Base-by-base conservation (phyloP, 371 early-diverging fungal species). In the Mortierella sp. region DNA sequence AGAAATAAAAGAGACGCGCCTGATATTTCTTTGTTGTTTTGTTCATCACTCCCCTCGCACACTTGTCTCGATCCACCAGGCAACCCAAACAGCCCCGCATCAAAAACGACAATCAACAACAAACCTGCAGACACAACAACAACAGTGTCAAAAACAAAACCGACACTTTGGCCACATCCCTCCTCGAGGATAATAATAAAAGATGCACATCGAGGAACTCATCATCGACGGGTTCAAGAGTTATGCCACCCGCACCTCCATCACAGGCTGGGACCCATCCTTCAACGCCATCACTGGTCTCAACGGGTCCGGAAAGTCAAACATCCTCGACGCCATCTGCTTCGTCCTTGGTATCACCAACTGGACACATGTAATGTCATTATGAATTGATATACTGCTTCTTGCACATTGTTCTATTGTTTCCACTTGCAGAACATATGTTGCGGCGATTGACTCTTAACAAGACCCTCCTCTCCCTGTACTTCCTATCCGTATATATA, bases 201-300 rank as follows among this genome's bases (percentile, higher is more conserved):
- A 55, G 61, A 98, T 98, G 97, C 92, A 93, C 80, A 92, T 99
- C 63, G 97, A 99, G 86, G 98, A 99, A 79, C 87, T 99, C 24
- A 94, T 98, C 68, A 91, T 99, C 76, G 99, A 99, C 74, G 99
- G 99, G 48, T 99, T 99, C 93, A 99, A 99, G 86, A 97, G 97
- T 1, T 99, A 99, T 86, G 97, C 98, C 2, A 93, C 96, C 14
- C 93, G 98, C 63, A 98, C 98, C 2, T 96, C 96, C 71, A 97
- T 99, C 67, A 92, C 94, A 24, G 97, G 96, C 34, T 99, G 98
- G 97, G 98, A 98, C 87, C 93, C 95, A 5, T 93, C 96, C 75
- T 99, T 99, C 88, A 99, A 98, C 85, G 99, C 99, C 39, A 99
- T 99, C 78, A 99, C 99, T 6, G 99, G 99, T 45, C 91, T 99